These are phyloP conservation scores for Boletus fagicola DNA, from an alignment of 768 basidiomycete species.

Conservation along the genomic window DNA sequence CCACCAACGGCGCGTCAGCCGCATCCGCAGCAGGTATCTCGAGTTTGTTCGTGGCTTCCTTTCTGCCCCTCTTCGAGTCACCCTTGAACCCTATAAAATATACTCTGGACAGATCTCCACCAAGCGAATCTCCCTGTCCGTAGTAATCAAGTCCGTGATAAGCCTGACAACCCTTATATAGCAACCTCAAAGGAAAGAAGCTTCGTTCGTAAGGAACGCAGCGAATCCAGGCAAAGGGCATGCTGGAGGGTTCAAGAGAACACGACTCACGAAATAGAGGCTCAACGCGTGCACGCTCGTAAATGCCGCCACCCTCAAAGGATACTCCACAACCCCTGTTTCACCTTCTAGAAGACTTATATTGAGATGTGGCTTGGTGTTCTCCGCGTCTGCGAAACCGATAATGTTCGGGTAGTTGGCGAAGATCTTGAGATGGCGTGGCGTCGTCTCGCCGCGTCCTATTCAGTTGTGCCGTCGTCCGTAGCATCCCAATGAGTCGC, in stretches of 20 bases:
- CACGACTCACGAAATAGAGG: slow-evolving; percentile 70
- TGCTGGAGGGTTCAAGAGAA: slow-evolving; percentile 11
- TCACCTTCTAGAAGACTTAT: slow-evolving; percentile 72
- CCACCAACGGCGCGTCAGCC: slow-evolving; percentile 66
- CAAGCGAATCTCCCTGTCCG: slow-evolving; percentile 61
- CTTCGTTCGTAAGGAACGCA: not conserved
- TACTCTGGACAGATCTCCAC: slow-evolving; percentile 61
- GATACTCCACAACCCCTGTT: slow-evolving; percentile 69
- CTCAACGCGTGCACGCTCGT: slow-evolving; percentile 71
- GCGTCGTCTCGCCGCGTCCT: slow-evolving; percentile 79
- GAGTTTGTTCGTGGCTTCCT: slow-evolving; percentile 60
- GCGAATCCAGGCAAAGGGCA: slow-evolving; percentile 18
- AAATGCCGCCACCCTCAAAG: slow-evolving; percentile 72
- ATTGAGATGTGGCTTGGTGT: slow-evolving; percentile 65
- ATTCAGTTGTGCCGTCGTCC: slow-evolving; percentile 3
- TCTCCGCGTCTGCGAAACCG: slow-evolving; percentile 74
- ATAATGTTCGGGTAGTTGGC: slow-evolving; percentile 72
- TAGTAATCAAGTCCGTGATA: slow-evolving; percentile 12
- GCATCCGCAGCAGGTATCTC: slow-evolving; percentile 81
- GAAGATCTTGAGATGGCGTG: slow-evolving; percentile 72
- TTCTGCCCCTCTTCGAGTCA: slow-evolving; percentile 52
- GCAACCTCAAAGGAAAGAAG: slow-evolving; percentile 20
- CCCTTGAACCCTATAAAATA: slow-evolving; percentile 87
- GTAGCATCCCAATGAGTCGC: slow-evolving; percentile 4
- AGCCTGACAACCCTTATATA: slow-evolving; percentile 19